These are phyloP conservation scores for Lumnitzera littorea DNA, from an alignment of 345 rosid species.

Conservation along the genomic window DNA sequence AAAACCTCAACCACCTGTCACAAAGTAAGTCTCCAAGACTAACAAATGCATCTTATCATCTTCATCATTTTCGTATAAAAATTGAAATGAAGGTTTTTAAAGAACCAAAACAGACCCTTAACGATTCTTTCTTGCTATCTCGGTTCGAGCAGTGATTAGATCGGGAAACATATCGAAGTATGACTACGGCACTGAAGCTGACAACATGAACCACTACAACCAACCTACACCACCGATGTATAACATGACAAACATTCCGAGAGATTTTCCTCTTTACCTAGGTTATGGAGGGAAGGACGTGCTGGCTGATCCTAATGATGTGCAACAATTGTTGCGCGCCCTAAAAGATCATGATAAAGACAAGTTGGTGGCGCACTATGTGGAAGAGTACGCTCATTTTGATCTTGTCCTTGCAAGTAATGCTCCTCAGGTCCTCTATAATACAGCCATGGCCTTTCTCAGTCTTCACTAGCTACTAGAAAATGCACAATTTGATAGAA, in stretches of 20 bases:
- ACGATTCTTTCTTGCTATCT: neutral
- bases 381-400: conserved; percentile 34
- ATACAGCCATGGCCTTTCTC: conserved; percentile 36
- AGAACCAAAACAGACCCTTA: too few species aligned
- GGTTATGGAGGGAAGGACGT: conserved; percentile 40
- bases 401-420: conserved; percentile 35
- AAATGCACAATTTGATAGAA: neutral
- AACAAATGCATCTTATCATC: neutral
- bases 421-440: conserved; percentile 30
- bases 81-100: neutral
- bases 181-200: conserved; percentile 28
- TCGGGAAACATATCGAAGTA: conserved; percentile 38
- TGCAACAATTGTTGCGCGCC: conserved; percentile 20
- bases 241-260: conserved; percentile 37
- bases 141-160: conserved; percentile 27
- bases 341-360: conserved; percentile 33
- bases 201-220: conserved; percentile 38
- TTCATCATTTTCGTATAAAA: neutral
- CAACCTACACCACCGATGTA: conserved; percentile 46
- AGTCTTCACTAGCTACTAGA: conserved; percentile 10
- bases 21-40: conserved; percentile 25
- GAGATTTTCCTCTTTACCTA: conserved; percentile 36
- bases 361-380: conserved; percentile 28
- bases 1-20: conserved; percentile 30
- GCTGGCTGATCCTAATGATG: conserved; percentile 34